Evolutionary conservation across 2,329 filamentous ascomycete genomes (phyloP).

Genomic region (Chaetothyriales sp.): DNA sequence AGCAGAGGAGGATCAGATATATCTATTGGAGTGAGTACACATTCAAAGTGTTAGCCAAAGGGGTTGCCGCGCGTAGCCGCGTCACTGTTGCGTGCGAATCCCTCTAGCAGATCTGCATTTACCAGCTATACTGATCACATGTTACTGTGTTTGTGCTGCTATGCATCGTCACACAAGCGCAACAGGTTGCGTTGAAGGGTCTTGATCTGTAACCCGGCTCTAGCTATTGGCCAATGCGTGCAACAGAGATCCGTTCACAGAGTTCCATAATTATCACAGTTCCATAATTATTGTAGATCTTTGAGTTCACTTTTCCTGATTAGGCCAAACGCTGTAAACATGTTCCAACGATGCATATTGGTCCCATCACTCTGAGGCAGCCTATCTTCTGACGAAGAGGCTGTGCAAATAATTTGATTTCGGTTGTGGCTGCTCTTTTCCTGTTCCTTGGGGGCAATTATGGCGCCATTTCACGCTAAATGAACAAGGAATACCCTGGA

Average conservation of each 20-base stretch:
- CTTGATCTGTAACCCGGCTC: neutral
- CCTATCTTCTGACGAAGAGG: too few relatives aligned
- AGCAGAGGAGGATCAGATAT: neutral
- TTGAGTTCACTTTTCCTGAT: too few relatives aligned
- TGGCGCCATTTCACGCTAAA: too few relatives aligned
- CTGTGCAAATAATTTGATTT: too few relatives aligned
- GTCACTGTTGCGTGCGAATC: neutral
- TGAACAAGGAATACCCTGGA: too few relatives aligned
- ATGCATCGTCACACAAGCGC: neutral
- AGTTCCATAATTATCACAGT: too few relatives aligned
- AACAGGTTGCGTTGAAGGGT: neutral
- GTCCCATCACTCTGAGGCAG: too few relatives aligned
- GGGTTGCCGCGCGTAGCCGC: neutral
- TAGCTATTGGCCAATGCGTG: neutral
- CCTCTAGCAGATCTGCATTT: neutral
- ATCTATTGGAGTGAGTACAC: neutral
- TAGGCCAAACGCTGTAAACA: too few relatives aligned
- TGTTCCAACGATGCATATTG: too few relatives aligned
- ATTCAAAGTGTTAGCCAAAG: neutral
- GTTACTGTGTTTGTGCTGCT: neutral
- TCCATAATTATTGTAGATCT: too few relatives aligned
- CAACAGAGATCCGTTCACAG: neutral
- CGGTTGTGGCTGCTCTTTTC: too few relatives aligned
- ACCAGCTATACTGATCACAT: neutral
- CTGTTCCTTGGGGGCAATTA: too few relatives aligned